Percentiles rank a stretch among this genome's conserved stretches.
Evolutionary conservation across 192 early-diverging fungal genomes (phyloP).

Genomic region (Lobosporangium transversale): DNA sequence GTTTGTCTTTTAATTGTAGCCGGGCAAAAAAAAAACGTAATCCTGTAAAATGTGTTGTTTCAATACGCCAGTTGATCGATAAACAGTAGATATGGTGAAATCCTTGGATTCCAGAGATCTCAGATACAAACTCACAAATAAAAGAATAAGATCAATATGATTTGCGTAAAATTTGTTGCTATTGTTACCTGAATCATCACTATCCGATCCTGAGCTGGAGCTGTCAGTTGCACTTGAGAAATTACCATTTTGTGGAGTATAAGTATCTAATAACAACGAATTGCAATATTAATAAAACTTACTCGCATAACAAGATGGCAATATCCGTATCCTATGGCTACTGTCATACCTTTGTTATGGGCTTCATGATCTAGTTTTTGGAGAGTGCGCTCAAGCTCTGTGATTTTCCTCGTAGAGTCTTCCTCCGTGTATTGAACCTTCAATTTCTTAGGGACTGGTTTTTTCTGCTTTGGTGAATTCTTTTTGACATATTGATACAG

Average conservation of each 20-base stretch:
- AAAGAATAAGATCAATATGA: too few relatives aligned
- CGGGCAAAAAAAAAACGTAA: too few relatives aligned
- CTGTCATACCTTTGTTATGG: slow-evolving; percentile 22
- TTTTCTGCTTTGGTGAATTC: slow-evolving; percentile 56
- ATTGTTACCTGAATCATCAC: slow-evolving; percentile 82
- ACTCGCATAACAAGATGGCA: too few relatives aligned
- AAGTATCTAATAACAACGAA: too few relatives aligned
- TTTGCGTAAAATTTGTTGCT: slow-evolving; percentile 1
- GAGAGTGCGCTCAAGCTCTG: slow-evolving; percentile 54
- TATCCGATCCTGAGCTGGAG: slow-evolving; percentile 74
- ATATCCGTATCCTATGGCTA: too few relatives aligned
- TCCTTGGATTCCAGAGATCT: too few relatives aligned
- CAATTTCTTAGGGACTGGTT: slow-evolving; percentile 58
- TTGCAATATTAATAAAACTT: too few relatives aligned
- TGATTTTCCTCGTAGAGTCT: slow-evolving; percentile 59
- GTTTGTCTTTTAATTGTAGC: too few relatives aligned
- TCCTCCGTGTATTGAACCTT: slow-evolving; percentile 56
- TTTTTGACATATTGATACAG: slow-evolving; percentile 87
- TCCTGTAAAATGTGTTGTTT: too few relatives aligned
- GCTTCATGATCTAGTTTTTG: slow-evolving; percentile 52
- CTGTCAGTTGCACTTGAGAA: slow-evolving; percentile 59
- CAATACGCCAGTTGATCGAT: too few relatives aligned
- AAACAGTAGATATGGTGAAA: too few relatives aligned
- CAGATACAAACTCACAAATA: too few relatives aligned
- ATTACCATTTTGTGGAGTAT: slow-evolving; percentile 25